Base-by-base conservation (phyloP, 2,329 filamentous ascomycete genomes). In the Leptographium galeiforme region DNA sequence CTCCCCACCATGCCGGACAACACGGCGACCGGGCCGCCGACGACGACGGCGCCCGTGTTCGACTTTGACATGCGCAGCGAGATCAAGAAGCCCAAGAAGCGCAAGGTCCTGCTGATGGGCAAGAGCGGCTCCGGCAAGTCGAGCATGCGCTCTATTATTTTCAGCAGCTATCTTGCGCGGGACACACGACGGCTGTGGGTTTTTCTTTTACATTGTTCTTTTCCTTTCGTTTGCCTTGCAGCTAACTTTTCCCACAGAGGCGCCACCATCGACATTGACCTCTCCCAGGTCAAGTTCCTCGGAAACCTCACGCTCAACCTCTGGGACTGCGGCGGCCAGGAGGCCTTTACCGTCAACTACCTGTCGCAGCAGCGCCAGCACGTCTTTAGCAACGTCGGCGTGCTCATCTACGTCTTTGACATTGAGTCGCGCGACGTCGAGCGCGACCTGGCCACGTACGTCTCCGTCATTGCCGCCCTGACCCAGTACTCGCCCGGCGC, bases 401-500 rank as follows among this genome's bases (percentile, higher is more conserved):
- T 97, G 51, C 80, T 98, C 55, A 97, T 98, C 69, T 98, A 98
- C 73, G 93, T 98, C 68, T 98, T 98, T 71, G 93, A 98, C 67
- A 94, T 97, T 60, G 93, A 97, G 68, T 95, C 88, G 18, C 85
- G 89, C 65, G 93, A 97, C 67, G 89, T 95, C 62, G 87, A 93
- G 57, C 85, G 89, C 62, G 93, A 98, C 67, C 81, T 97, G 51
- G 82, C 91, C 54, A 95, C 89, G 55, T 98, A 97, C 73, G 82
- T 85, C 51, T 85, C 87, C 60, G 93, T 97, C 66, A 88, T 97
- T 61, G 81, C 84, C 50, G 93, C 93, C 0, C 77, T 98, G 41
- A 79, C 84, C 53, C 90, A 97, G 70, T 95, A 83, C 75, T 94
- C 87, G 48, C 74, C 79, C 36, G 72, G 74, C 3, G 89, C 91